Evolutionary conservation across 23 red algal species (phyloP), one percentile per base, ranked within the genome.

Genomic region (Gracilaria gracilis): DNA sequence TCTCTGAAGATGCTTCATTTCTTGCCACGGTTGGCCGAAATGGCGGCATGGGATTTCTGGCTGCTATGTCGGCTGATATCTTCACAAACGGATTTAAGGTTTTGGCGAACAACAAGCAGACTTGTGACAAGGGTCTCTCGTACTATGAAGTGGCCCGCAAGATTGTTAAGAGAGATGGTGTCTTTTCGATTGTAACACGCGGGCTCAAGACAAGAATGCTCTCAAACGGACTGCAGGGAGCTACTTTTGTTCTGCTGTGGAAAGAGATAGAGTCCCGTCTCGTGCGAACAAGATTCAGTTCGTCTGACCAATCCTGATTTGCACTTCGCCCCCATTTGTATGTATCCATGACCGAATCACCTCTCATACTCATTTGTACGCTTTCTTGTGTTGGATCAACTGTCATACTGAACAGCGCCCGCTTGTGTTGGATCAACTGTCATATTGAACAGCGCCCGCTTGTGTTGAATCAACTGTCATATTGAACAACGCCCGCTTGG

Each of bases 191-290:
- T 44, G 80, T 93, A 0, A 67, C 71, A 4, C 47, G 90, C n/a
- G 90, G 90, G 14, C 90, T 93, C 33, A 84, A 78, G 57, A 93
- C 90, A 19, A 72, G 90, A 49, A 64, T 93, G 33, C 33, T 86
- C 23, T 62, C 59, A 2, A 93, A 93, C 37, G 90, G 79, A 5
- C 32, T 84, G 29, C 90, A 93, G 33, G 90, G 80, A 34, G 71
- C 82, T 48, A 85, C 82, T 61, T 93, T 93, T 67, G 82, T 93
- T 40, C 40, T 93, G 20, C 66, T 86, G 23, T 93, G 90, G 90
- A 93, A 93, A 57, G 90, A 78, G n/a, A 84, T 93, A 27, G 90
- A 93, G 28, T 77, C 72, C 11, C 72, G 72, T 50, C 38, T 77
- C 40, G 72, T 77, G 72, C 72, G 72, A 49, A 77, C 72, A 50